Evolutionary conservation across 352 stramenopile genomes (phyloP).

Genomic region (Phytophthora idaei): DNA sequence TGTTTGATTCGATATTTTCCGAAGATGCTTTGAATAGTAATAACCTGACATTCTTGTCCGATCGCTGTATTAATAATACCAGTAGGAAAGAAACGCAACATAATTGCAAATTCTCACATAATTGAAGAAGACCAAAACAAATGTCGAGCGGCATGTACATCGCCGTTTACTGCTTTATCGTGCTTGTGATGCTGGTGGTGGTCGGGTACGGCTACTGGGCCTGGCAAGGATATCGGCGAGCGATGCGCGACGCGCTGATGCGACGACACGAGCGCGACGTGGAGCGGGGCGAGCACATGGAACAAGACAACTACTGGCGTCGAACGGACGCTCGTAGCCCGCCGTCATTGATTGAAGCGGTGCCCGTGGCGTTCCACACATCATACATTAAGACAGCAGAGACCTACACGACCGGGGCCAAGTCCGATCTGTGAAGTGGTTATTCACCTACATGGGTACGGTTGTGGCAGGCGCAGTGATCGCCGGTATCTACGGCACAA

Average conservation of each 20-base stretch:
- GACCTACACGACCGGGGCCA: constrained; percentile 5
- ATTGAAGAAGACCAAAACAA: background rate
- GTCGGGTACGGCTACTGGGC: constrained; percentile 31
- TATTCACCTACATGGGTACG: constrained; percentile 76
- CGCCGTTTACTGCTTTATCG: constrained; percentile 38
- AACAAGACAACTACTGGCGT: constrained; percentile 35
- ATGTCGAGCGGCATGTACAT: constrained; percentile 26
- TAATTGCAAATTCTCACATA: background rate
- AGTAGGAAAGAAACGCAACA: background rate
- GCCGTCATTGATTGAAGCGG: constrained; percentile 13
- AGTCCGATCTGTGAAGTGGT: constrained; percentile 58
- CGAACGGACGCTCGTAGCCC: constrained; percentile 18
- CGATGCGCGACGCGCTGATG: constrained; percentile 34
- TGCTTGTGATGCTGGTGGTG: constrained; percentile 38
- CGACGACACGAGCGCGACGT: constrained; percentile 39
- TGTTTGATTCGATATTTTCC: background rate
- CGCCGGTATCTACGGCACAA: constrained; percentile 87
- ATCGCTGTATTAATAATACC: too few species aligned
- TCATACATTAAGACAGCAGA: constrained; percentile 12
- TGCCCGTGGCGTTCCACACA: constrained; percentile 13
- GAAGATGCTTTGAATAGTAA: background rate
- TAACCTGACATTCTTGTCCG: background rate
- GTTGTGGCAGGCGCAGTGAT: constrained; percentile 80
- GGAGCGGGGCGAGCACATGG: constrained; percentile 25
- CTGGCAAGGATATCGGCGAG: constrained; percentile 31